These are phyloP conservation scores for Gastrolobium villosum DNA, from an alignment of 306 rosid genomes.

Conservation along the genomic window DNA sequence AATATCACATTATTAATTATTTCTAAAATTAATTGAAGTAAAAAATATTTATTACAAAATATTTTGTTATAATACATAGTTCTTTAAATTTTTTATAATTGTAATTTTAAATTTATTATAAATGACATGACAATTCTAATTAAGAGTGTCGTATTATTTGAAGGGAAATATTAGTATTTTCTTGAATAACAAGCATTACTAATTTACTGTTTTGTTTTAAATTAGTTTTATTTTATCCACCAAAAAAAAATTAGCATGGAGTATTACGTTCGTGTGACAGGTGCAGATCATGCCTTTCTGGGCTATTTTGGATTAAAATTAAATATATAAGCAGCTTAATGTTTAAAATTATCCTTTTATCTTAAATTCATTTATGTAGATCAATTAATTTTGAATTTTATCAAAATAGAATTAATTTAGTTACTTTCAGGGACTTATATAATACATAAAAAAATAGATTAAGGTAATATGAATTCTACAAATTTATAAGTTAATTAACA, in stretches of 20 bases:
- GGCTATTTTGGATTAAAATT: neutral
- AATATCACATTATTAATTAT: neutral
- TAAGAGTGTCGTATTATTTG: neutral
- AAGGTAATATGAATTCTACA: neutral
- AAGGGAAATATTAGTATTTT: neutral
- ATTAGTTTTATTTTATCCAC: conserved; percentile 1
- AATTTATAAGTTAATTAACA: neutral
- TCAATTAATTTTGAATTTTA: neutral
- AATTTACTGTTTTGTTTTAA: neutral
- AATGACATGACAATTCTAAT: neutral
- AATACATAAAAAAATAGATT: neutral
- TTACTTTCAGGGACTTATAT: neutral
- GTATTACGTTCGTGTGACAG: conserved; percentile 12
- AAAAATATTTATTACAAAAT: neutral
- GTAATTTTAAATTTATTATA: neutral
- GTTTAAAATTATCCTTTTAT: neutral
- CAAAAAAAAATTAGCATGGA: neutral
- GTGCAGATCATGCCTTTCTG: conserved; percentile 3
- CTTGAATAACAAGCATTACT: neutral
- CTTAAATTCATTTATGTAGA: neutral
- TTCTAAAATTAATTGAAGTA: neutral
- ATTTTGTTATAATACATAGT: neutral
- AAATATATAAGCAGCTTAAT: neutral
- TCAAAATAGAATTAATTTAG: no score
- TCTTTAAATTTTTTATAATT: neutral